Conservation (phyloP, 169 alveolate species). For the Perkinsus chesapeaki region DNA sequence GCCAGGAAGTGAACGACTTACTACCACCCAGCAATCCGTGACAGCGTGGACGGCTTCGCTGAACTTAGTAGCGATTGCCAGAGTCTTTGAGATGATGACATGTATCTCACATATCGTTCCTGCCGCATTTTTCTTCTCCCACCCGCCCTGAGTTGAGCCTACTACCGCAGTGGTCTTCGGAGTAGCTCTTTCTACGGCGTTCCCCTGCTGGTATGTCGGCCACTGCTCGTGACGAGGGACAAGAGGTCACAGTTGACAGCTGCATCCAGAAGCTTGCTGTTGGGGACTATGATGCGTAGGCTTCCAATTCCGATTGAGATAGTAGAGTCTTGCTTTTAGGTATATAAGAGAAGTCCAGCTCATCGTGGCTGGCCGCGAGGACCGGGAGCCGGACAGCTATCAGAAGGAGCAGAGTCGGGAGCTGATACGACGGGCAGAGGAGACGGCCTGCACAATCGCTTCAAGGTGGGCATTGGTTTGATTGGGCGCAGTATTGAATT, state of each 20-base stretch:
- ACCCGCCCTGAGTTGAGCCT: too few species aligned
- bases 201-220: background rate
- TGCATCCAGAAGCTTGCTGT: background rate
- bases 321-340: background rate
- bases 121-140: too few species aligned
- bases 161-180: too few species aligned
- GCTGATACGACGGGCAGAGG: background rate
- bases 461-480: background rate
- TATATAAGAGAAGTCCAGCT: background rate
- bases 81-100: too few species aligned
- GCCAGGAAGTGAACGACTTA: too few species aligned
- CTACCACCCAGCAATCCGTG: too few species aligned
- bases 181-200: too few species aligned
- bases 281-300: background rate
- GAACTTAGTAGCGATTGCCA: too few species aligned
- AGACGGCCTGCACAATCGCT: background rate
- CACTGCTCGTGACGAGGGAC: background rate
- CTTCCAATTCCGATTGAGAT: background rate
- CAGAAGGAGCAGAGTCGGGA: background rate
- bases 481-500: too few species aligned
- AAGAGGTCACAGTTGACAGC: background rate
- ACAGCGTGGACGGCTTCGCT: too few species aligned
- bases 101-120: too few species aligned
- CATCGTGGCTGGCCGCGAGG: background rate
- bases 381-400: background rate